Evolutionary conservation across 164 flowering plant genomes (phyloP).

Genomic region (Vitis amurensis): DNA sequence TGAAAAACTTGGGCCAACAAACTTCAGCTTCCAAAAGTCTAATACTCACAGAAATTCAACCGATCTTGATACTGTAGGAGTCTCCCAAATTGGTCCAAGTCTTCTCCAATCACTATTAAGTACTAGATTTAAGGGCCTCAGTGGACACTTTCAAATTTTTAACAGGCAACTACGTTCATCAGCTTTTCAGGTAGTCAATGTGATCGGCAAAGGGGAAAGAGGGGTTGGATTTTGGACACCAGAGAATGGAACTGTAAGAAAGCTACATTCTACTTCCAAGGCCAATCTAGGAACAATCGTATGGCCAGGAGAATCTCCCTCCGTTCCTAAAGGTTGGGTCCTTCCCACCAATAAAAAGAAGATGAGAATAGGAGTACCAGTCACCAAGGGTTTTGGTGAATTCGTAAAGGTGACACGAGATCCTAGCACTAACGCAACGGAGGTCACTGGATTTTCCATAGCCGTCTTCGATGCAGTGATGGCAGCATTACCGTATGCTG

Average conservation of each 20-base stretch:
- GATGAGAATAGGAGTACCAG: conserved; percentile 40
- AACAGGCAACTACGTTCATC: conserved; percentile 26
- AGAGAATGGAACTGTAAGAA: conserved; percentile 6
- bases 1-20: no score
- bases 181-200: conserved; percentile 36
- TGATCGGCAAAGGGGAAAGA: conserved; percentile 23
- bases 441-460: conserved; percentile 28
- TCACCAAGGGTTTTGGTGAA: conserved; percentile 23
- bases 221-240: conserved; percentile 43
- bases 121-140: conserved; percentile 26
- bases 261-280: background rate
- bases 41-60: conserved; percentile 1
- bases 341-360: conserved; percentile 29
- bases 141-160: conserved; percentile 25
- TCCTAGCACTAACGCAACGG: background rate
- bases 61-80: conserved; percentile 19
- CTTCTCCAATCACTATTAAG: conserved; percentile 19
- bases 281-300: conserved; percentile 7
- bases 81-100: conserved; percentile 21
- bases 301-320: conserved; percentile 39
- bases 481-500: conserved; percentile 6
- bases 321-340: conserved; percentile 31
- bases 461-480: conserved; percentile 35
- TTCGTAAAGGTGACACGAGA: conserved; percentile 25
- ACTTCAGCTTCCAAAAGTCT: no score